These are phyloP conservation scores for Besnoitia besnoiti DNA, from an alignment of 169 alveolate genomes.

Conservation along the genomic window DNA sequence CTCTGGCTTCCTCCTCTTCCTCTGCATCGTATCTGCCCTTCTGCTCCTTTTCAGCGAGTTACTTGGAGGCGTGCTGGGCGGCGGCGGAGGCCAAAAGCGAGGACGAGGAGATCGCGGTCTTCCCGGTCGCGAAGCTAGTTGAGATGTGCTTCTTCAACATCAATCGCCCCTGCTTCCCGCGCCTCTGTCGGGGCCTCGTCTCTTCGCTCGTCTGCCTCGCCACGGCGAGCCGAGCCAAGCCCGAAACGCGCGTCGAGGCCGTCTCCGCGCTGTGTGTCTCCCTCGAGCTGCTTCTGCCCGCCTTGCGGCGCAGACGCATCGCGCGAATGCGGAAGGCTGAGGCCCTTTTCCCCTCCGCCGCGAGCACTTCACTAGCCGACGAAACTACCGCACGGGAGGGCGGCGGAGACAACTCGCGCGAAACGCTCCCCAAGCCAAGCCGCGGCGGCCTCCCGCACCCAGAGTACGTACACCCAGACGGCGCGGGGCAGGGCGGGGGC, in stretches of 20 bases:
- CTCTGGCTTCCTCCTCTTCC: neutral
- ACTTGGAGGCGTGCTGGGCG: neutral
- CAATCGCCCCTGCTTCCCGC: neutral
- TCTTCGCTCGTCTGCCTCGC: conserved; percentile 1
- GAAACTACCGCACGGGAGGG: too few species aligned
- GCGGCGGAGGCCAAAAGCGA: neutral
- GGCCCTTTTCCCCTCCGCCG: too few species aligned
- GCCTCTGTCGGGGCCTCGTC: neutral
- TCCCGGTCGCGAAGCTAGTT: neutral
- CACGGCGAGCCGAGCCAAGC: neutral
- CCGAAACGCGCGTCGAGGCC: neutral
- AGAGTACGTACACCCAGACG: too few species aligned
- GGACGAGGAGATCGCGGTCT: neutral
- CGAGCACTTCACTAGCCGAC: too few species aligned
- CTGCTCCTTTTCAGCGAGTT: neutral
- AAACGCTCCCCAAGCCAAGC: too few species aligned
- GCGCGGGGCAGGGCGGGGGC: too few species aligned
- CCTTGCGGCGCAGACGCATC: neutral
- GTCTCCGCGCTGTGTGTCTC: neutral
- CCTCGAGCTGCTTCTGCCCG: neutral
- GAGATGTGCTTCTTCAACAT: neutral
- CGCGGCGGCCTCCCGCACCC: too few species aligned
- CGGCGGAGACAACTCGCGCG: too few species aligned
- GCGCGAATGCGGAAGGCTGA: neutral
- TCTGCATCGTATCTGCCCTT: neutral